Evolutionary conservation across 768 basidiomycete species (phyloP), one percentile per base, ranked within the genome.

Genomic region (Hygrocybe punicea): DNA sequence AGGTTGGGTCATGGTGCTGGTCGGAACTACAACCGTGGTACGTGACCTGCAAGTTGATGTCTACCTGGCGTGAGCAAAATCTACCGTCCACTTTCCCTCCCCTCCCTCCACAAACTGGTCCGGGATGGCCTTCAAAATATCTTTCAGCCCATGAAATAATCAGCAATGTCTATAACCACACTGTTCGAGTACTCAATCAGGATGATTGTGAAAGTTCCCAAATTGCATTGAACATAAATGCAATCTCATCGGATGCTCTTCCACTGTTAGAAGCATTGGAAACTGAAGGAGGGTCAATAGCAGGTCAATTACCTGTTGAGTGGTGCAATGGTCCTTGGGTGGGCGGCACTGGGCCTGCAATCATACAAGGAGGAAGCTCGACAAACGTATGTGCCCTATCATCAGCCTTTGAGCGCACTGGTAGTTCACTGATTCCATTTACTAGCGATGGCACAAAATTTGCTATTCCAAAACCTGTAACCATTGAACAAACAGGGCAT

Each of bases 41-140:
- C 9, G 8, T 37, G 9, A 9, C 34, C 13, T n/a, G n/a, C n/a
- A n/a, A n/a, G n/a, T 39, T 53, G 13, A 21, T n/a, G 17, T 39
- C 29, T 24, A n/a, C 2, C 52, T 14, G 9, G 21, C 21, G 17
- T 16, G 9, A 13, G n/a, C 23, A 17, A 35, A 24, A 36, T 19
- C 50, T 51, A 37, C 33, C 50, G n/a, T 4, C 16, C 16, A 3
- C 17, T 8, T 51, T 51, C n/a, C 50, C 50, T 35, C 34, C 50
- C 24, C 50, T 51, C 17, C 50, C 50, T 35, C 11, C 34, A 19
- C 16, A 34, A 8, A 16, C 29, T 13, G 6, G 2, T 6, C 46
- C 2, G 16, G 47, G 34, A 40, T 58, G 57, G 57, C n/a, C 37
- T 34, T 25, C 42, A 33, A 37, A 58, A 46, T 7, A 29, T 17